Base-by-base conservation (phyloP, 1,284 basidiomycete species). In the Salmacisia buchloeana region DNA sequence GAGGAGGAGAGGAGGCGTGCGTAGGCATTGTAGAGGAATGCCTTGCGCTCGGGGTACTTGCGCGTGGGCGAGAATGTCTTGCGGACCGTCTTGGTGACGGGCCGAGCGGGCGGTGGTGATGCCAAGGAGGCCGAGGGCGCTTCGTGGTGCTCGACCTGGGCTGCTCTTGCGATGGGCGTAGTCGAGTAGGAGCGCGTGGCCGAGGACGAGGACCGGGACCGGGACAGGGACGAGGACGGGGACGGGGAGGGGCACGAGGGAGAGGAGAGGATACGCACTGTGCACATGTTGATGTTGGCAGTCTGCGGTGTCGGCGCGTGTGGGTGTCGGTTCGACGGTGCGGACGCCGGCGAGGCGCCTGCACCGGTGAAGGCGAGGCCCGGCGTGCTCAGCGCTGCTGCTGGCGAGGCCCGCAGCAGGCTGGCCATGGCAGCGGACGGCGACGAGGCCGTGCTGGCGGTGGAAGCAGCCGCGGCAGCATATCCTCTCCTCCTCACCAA, bases 11-110 rank as follows among this genome's bases (percentile, higher is more conserved):
- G 60, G n/a, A 76, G 66, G 25, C 73, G 63, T 25, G 63, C 56
- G 66, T 76, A 76, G 60, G 71, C 63, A 59, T 66, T 64, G 65
- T 64, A 69, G 49, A 76, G 60, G 61, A 75, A 76, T 21, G 69
- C 57, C 61, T 76, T 76, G 29, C 71, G 65, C 25, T 35, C 46
- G 6, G 60, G 41, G 34, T 56, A 61, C 29, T 52, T 52, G 46
- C 46, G 46, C 4, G 5, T 18, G 15, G 46, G 46, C 13, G 18
- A 21, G 46, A 27, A 52, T 2, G 46, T 52, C 15, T 27, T 31
- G 23, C 46, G 46, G 25, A 52, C 46, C 10, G 15, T 10, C 46
- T 52, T 52, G 29, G 29, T 21, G 12, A 27, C 23, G 29, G 46
- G 46, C 21, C 15, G 46, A 27, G 46, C 12, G 15, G 21, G 18